These are phyloP conservation scores for Corylus americana DNA, from an alignment of 306 rosid genomes.

Conservation along the genomic window DNA sequence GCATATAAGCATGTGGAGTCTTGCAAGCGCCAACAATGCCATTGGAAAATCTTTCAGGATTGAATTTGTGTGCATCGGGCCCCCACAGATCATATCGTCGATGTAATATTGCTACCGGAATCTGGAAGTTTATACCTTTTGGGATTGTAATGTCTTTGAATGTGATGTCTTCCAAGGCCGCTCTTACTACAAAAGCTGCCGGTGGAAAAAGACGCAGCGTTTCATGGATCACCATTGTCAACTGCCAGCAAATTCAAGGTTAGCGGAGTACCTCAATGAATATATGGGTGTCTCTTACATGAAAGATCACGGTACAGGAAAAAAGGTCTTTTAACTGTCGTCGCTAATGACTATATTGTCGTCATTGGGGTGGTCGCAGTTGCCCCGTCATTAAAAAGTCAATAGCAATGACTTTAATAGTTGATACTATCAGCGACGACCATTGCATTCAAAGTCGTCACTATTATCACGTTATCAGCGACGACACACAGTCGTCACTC, in stretches of 20 bases:
- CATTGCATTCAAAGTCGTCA: no score
- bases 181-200: conserved; percentile 32
- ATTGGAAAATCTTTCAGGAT: conserved; percentile 60
- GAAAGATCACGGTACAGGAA: no score
- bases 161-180: conserved; percentile 39
- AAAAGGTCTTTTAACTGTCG: no score
- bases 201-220: conserved; percentile 64
- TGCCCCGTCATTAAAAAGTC: no score
- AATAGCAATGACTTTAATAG: no score
- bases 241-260: conserved; percentile 26
- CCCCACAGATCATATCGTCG: conserved; percentile 62
- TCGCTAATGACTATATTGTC: no score
- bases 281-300: no score
- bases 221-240: conserved; percentile 80
- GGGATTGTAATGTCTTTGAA: conserved; percentile 51
- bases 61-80: conserved; percentile 51
- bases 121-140: conserved; percentile 56
- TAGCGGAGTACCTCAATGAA: no score
- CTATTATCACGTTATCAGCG: no score
- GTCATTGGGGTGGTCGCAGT: no score
- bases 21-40: conserved; percentile 56
- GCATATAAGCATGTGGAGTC: conserved; percentile 52
- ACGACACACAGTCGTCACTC: no score
- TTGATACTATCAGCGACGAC: no score
- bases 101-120: conserved; percentile 52